Evolutionary conservation across 1,284 basidiomycete genomes (phyloP), one percentile per base, ranked within the genome.

Genomic region (Naganishia sp.): DNA sequence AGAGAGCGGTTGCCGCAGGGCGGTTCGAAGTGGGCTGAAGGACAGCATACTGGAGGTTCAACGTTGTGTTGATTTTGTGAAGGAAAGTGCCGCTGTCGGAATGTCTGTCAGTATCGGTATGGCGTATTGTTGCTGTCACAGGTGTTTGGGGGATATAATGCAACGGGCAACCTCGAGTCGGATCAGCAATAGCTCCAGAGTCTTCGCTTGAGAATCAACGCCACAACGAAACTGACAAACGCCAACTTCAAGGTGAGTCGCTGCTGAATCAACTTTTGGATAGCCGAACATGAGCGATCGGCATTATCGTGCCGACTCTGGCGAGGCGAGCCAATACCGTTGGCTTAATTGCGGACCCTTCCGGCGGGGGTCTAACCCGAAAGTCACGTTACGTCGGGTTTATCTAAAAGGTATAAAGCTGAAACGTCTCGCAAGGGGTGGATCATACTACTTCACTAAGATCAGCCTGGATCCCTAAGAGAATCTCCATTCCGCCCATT

Each of bases 251-350:
- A 53, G 52, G 41, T 13, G 31, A 39, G 35, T 39, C 17, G 21
- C 11, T 35, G 25, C 32, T 35, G 23, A 49, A 58, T 32, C 57
- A 61, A 61, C 57, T 61, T 61, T 61, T 61, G 49, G 39, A 23
- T 41, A 51, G 31, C 56, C 57, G 45, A 41, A 41, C 13, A 50
- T 21, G 18, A n/a, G 46, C 45, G 18, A 25, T 41, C 35, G 32
- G 35, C 35, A 39, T 39, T 35, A 18, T n/a, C 10, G 25, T 41
- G 3, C 57, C 57, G 47, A 61, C 57, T 61, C 57, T 61, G 57
- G 57, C 47, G 32, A 28, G 39, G 57, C 47, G 32, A 28, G 39
- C 25, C 47, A 51, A 61, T 61, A 25, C 46, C 39, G 6, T 10
- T 3, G 28, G 23, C 28, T 51, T 61, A 47, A 61, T 61, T 61